These are phyloP conservation scores for Alternaria infectoria DNA, from an alignment of 2,329 filamentous ascomycete species.

Conservation along the genomic window DNA sequence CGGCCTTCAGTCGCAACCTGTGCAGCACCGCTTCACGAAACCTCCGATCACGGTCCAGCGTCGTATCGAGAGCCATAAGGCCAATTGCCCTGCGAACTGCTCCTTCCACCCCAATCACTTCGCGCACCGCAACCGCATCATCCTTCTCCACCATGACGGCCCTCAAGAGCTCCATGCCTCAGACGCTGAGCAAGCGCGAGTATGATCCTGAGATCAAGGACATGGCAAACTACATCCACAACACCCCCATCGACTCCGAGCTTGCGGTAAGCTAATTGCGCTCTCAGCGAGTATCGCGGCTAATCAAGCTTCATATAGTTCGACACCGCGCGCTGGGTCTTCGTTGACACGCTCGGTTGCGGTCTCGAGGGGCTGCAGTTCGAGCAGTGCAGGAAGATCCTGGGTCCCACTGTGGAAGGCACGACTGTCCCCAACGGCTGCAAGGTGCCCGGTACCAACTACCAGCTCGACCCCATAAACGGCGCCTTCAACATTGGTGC, in stretches of 20 bases:
- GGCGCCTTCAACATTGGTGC: constrained; percentile 98
- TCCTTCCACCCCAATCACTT: constrained; percentile 27
- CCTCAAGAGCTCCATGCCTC: constrained; percentile 44
- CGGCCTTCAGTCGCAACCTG: constrained; percentile 51
- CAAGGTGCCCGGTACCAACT: constrained; percentile 88
- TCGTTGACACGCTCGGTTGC: constrained; percentile 95
- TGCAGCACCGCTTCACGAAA: constrained; percentile 48
- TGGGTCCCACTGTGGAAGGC: constrained; percentile 89
- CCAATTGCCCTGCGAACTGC: constrained; percentile 44
- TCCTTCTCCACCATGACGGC: constrained; percentile 49
- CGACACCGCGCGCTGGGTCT: constrained; percentile 95
- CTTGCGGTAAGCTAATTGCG: constrained; percentile 73
- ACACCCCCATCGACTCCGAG: constrained; percentile 87
- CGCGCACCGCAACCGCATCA: constrained; percentile 31
- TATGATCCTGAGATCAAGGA: constrained; percentile 95
- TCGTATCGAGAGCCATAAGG: constrained; percentile 44
- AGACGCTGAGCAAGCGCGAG: constrained; percentile 50
- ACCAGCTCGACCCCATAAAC: constrained; percentile 92
- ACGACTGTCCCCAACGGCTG: constrained; percentile 91
- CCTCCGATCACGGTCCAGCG: constrained; percentile 42
- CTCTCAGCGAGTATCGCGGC: constrained; percentile 3
- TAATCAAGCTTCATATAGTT: constrained; percentile 61
- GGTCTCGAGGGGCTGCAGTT: constrained; percentile 95
- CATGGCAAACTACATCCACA: constrained; percentile 93
- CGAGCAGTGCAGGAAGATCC: constrained; percentile 92